Evolutionary conservation across 75 land plant species (phyloP), one percentile per base, ranked within the genome.

Genomic region (Selaginella tamariscina): DNA sequence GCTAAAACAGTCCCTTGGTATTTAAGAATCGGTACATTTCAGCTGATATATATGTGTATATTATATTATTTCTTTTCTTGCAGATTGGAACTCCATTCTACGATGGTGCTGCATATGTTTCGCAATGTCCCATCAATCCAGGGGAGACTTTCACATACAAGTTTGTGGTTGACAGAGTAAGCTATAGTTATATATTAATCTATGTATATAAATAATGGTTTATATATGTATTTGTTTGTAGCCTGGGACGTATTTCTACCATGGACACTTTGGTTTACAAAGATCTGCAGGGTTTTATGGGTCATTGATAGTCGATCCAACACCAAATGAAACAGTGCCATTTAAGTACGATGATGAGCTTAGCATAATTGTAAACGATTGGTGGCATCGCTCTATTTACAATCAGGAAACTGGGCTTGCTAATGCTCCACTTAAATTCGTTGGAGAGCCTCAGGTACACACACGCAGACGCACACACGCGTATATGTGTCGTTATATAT

Each of bases 211-310:
- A n/a, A n/a, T n/a, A n/a, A n/a, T n/a, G n/a, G n/a, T n/a, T n/a
- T n/a, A n/a, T n/a, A n/a, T n/a, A n/a, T n/a, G n/a, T n/a, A n/a
- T 26, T 57, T 1, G n/a, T 70, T 57, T 18, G 13, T 33, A 87
- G 94, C 67, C 91, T 26, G 94, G 94, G 27, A 84, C 91, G 5
- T 89, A 84, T 54, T 30, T 87, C 29, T 89, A 87, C 68, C 91
- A 89, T 63, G 94, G 85, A n/a, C 91, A 87, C 73, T 80, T 81
- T 55, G 94, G 94, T 2, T 72, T 89, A 77, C 87, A 84, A 59
- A 78, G 87, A 1, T 71, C 78, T 39, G 79, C 82, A 2, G 91
- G 94, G 2, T 69, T 89, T 32, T 78, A 87, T 49, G 94, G 91
- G 1, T 72, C 78, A 29, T 68, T 87, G 24, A 68, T 71, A 2